Base-by-base conservation (phyloP, 768 basidiomycete species). In the Suillus discolor region DNA sequence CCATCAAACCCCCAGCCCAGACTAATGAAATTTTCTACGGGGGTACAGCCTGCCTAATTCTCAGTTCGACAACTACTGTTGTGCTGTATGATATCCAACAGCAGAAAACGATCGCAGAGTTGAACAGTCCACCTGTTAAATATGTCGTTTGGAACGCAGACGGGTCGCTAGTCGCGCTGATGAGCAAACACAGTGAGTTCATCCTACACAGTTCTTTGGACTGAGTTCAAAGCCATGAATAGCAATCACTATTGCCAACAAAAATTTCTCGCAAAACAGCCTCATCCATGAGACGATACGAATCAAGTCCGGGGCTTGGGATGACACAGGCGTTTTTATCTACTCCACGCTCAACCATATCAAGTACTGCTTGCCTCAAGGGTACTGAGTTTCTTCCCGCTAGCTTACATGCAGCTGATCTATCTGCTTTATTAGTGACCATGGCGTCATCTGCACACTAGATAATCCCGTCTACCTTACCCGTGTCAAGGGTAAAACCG, bases 261-360 rank as follows among this genome's bases (percentile, higher is more conserved):
- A 96, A 83, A 92, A 84, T 71, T 93, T 99, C 76, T 85, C 89
- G 20, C 90, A 95, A 69, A 91, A 89, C 69, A 95, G 93, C 68
- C 80, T 97, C 61, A 92, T 99, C 61, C 97, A 99, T 75, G 97
- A 99, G 79, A 99, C 97, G 5, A 99, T 99, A 74, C 89, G 97
- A 41, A 99, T 99, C 83, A 99, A 99, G 79, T 98, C 96, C 51
- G 97, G 96, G 63, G 97, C 97, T 61, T 99, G 97, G 97, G 97
- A 99, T 73, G 97, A 99, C 73, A 83, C 91, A 12, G 97, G 97
- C 65, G 93, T 99, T 42, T 94, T 99, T 79, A 87, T 99, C 63
- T 99, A 99, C 78, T 97, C 97, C 28, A 99, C 97, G 1, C 85
- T 99, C 54, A 99, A 99, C 76, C 97, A 99, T 77, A 92, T 99